phyloP scores from a whole-genome alignment of 2,329 filamentous ascomycete genomes.

The Colletotrichum scovillei region DNA sequence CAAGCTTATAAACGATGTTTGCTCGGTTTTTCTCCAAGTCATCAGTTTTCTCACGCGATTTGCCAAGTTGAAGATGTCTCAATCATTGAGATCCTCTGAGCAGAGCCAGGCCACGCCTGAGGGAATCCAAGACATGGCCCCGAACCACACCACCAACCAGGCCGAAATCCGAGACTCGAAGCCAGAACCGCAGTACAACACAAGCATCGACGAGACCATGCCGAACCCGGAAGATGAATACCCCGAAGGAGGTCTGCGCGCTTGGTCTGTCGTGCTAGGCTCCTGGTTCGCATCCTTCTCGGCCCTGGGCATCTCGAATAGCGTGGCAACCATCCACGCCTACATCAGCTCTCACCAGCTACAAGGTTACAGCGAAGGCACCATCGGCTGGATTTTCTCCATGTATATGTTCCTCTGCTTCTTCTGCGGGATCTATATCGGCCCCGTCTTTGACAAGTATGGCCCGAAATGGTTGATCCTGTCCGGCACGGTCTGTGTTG shows the following conservation, averaged over 20 bases:
- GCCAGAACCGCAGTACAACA: not conserved
- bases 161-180: too few species aligned
- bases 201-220: constrained; percentile 9
- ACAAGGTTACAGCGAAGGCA: constrained; percentile 71
- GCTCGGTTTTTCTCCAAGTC: too few species aligned
- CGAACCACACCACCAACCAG: not conserved
- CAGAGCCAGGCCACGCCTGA: not conserved
- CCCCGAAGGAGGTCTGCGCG: constrained; percentile 82
- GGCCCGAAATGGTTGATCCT: constrained; percentile 81
- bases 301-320: constrained; percentile 82
- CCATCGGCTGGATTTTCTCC: constrained; percentile 88
- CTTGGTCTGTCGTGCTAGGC: constrained; percentile 88
- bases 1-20: too few species aligned
- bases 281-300: constrained; percentile 82
- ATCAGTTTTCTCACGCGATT: too few species aligned
- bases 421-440: constrained; percentile 86
- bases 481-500: constrained; percentile 71
- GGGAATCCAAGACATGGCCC: not conserved
- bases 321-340: constrained; percentile 81
- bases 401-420: constrained; percentile 88
- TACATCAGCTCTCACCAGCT: constrained; percentile 82
- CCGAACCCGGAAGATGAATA: constrained; percentile 62
- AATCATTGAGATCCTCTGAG: too few species aligned
- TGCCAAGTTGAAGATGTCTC: not conserved
- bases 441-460: constrained; percentile 87